Conservation (phyloP, 1,284 basidiomycete species). For the Tilletia indica region DNA sequence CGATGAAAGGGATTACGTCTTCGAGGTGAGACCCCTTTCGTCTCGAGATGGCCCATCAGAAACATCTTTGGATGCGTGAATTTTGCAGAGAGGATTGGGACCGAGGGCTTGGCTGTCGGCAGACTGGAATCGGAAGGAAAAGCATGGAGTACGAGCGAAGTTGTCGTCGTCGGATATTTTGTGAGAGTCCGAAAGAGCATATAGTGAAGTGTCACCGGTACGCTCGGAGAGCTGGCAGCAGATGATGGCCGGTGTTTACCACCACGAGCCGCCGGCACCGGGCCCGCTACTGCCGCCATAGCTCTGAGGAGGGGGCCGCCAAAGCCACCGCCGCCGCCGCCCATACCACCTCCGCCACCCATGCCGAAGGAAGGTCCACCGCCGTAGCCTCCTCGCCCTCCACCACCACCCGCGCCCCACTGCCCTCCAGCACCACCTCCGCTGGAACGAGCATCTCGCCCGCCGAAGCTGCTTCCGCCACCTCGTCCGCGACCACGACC, state of each 20-base stretch:
- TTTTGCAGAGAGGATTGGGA: no score
- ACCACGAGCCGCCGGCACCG: conserved; percentile 25
- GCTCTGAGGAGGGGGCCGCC: conserved; percentile 27
- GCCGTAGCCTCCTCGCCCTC: conserved; percentile 30
- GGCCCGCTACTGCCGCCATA: conserved; percentile 20
- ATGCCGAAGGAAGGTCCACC: conserved; percentile 41
- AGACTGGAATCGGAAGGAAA: no score
- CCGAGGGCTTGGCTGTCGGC: no score
- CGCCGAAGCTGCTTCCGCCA: conserved; percentile 52
- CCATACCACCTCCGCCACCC: conserved; percentile 39
- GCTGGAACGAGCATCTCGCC: conserved; percentile 54
- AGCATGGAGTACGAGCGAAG: no score
- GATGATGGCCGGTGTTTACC: conserved; percentile 18
- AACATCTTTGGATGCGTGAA: no score
- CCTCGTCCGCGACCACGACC: conserved; percentile 60
- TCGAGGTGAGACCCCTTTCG: no score
- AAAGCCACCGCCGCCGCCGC: conserved; percentile 27
- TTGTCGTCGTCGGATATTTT: no score
- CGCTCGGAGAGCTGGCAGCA: no score
- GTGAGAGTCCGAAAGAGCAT: no score
- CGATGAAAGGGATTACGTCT: no score
- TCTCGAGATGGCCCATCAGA: no score
- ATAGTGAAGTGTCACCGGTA: no score
- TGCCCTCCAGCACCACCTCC: conserved; percentile 29
- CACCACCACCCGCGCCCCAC: neutral